These are phyloP conservation scores for Cladobotryum protrusum DNA, from an alignment of 2,329 filamentous ascomycete species.

Conservation along the genomic window DNA sequence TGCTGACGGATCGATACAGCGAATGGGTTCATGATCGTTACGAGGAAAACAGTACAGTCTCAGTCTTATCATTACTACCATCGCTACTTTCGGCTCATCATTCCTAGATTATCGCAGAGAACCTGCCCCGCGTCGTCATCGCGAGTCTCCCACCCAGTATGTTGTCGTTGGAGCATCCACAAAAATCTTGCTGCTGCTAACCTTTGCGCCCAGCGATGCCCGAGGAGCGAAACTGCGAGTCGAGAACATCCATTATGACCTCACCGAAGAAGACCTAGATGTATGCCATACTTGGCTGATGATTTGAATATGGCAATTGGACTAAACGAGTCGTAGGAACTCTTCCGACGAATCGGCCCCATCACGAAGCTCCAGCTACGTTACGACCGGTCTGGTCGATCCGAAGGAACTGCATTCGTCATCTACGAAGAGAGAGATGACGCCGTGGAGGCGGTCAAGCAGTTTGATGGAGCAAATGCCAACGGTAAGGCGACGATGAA, in stretches of 20 bases:
- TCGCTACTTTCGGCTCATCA: conserved; percentile 17
- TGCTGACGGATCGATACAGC: conserved; percentile 36
- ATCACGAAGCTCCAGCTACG: conserved; percentile 62
- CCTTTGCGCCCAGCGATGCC: conserved; percentile 35
- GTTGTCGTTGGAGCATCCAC: neutral
- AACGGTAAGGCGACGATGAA: conserved; percentile 48
- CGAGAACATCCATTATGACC: conserved; percentile 88
- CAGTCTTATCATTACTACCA: neutral
- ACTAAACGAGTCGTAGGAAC: conserved; percentile 48
- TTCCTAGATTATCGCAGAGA: conserved; percentile 32
- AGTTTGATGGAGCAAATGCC: conserved; percentile 87
- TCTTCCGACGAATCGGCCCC: conserved; percentile 73
- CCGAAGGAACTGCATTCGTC: conserved; percentile 76
- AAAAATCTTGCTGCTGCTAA: conserved; percentile 15
- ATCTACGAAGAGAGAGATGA: conserved; percentile 68
- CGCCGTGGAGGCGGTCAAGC: conserved; percentile 65
- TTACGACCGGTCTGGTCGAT: conserved; percentile 85
- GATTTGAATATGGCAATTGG: conserved; percentile 5
- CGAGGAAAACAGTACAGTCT: conserved; percentile 59
- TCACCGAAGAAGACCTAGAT: conserved; percentile 76
- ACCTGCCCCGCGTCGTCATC: conserved; percentile 37
- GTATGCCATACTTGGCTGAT: conserved; percentile 38
- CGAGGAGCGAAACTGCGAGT: conserved; percentile 68
- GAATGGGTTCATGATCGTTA: conserved; percentile 95
- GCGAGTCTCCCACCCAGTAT: conserved; percentile 38